A percentile compares a stretch with the other conserved stretches of the same genome.
Conservation (phyloP, 2,329 filamentous ascomycete genomes). For the Neocatenulostroma microsporum region DNA sequence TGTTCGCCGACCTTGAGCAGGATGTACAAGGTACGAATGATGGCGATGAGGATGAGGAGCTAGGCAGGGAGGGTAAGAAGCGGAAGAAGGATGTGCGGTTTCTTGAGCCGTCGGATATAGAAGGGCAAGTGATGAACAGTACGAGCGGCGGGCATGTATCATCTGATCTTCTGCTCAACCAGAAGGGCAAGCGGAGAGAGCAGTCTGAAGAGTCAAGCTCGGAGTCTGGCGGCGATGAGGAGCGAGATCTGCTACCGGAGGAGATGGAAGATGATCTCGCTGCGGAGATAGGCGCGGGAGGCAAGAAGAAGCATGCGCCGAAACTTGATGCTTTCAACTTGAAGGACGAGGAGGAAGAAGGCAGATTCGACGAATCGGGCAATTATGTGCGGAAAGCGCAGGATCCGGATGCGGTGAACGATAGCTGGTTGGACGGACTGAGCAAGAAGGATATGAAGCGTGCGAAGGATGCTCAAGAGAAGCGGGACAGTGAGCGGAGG, state of each 20-base stretch:
- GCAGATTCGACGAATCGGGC: slow-evolving; percentile 79
- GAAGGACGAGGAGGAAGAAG: slow-evolving; percentile 81
- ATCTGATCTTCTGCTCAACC: slow-evolving; percentile 53
- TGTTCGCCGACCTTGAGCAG: slow-evolving; percentile 69
- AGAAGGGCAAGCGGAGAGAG: slow-evolving; percentile 38
- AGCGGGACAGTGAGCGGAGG: slow-evolving; percentile 68
- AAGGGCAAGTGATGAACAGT: slow-evolving; percentile 68
- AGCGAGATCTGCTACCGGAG: slow-evolving; percentile 52
- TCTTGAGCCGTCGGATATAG: slow-evolving; percentile 57
- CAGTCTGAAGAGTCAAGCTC: slow-evolving; percentile 17
- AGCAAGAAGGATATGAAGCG: slow-evolving; percentile 89
- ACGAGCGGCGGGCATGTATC: slow-evolving; percentile 63
- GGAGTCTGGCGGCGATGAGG: slow-evolving; percentile 44
- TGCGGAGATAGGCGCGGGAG: slow-evolving; percentile 81
- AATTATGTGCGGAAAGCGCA: slow-evolving; percentile 86
- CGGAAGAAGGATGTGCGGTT: slow-evolving; percentile 58
- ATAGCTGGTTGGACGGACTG: slow-evolving; percentile 84
- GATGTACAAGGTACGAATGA: slow-evolving; percentile 36
- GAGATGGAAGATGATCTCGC: slow-evolving; percentile 64
- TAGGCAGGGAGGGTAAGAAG: slow-evolving; percentile 48
- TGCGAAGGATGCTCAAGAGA: slow-evolving; percentile 80
- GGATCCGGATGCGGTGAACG: slow-evolving; percentile 84
- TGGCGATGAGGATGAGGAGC: slow-evolving; percentile 48
- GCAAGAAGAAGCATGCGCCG: slow-evolving; percentile 85
- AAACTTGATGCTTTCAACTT: slow-evolving; percentile 97